Base-by-base conservation (phyloP, 2,329 filamentous ascomycete genomes). In the Talaromyces sp. region DNA sequence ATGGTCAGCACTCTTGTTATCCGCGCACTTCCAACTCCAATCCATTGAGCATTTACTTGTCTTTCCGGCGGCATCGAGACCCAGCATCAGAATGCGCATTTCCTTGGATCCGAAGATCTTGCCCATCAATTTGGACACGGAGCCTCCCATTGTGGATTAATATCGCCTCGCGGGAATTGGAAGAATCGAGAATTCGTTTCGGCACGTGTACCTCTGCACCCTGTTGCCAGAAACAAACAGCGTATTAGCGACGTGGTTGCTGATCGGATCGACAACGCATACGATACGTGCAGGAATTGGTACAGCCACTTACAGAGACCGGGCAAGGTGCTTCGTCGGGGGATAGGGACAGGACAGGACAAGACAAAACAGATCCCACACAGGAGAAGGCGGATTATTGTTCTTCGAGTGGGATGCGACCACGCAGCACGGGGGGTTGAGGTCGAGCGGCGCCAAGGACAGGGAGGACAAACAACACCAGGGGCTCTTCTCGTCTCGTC, bases 71-170 rank as follows among this genome's bases (percentile, higher is more conserved):
- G 95, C 95, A 80, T 99, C 95, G 70, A 98, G 86, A 70, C 95
- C 95, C 70, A 99, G 84, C 95, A 99, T 99, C 75, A 98, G 83
- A 76, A 99, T 88, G 73, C 93, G 90, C 92, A 98, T 97, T 82
- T 98, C 93, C 84, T 96, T 96, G 68, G 93, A 96, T 80, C 93
- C 93, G 83, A 96, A 98, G 83, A 98, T 91, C 87, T 96, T 96
- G 80, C 91, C 90, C 88, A 97, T 93, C 81, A 97, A 88, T 82
- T 96, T 96, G 71, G 91, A 96, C 77, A 97, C 84, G 79, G 91
- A 89, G 73, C 89, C 90, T 81, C 93, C 93, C 93, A 98, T 98
- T 68, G 76, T 89, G 70, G 67, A 65, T 61, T 58, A 17, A 38
- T 46, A 29, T 29, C 14, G 49, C 8, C 14, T 52, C 14, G 17